Evolutionary conservation across 495 filamentous ascomycete genomes (phyloP).

Genomic region (Chaetomidium leptoderma): DNA sequence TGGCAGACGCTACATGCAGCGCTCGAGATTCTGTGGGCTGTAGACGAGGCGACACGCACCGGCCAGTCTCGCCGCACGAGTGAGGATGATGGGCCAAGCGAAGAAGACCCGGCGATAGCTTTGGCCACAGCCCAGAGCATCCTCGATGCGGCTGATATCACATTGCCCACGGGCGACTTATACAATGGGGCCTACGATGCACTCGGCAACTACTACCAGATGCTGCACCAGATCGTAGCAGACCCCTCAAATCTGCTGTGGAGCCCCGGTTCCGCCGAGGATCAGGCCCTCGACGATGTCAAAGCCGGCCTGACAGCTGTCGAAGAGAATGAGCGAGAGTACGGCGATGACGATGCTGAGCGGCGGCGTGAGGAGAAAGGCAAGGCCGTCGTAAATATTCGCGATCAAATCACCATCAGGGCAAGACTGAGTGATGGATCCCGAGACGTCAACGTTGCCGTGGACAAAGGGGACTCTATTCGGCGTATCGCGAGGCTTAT

Average conservation of each 20-base stretch:
- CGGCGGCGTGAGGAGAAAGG: conserved; percentile 64
- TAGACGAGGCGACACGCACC: conserved; percentile 25
- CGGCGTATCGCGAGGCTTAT: conserved; percentile 58
- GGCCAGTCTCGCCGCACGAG: conserved; percentile 22
- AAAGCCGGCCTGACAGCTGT: conserved; percentile 44
- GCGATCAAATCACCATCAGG: conserved; percentile 56
- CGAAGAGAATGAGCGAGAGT: conserved; percentile 41
- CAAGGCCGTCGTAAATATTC: conserved; percentile 46
- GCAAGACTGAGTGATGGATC: conserved; percentile 68
- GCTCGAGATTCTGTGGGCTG: conserved; percentile 57
- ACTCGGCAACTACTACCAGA: conserved; percentile 66
- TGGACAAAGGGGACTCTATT: conserved; percentile 60
- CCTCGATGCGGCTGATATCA: conserved; percentile 72
- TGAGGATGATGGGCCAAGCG: conserved; percentile 24
- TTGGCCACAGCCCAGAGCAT: conserved; percentile 72
- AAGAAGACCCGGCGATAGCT: conserved; percentile 24
- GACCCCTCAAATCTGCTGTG: conserved; percentile 67
- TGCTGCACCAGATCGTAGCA: conserved; percentile 71
- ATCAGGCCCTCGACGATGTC: conserved; percentile 38
- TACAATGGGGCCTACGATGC: conserved; percentile 75
- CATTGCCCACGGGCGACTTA: conserved; percentile 69
- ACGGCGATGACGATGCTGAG: conserved; percentile 49
- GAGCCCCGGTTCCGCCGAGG: conserved; percentile 29
- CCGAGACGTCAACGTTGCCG: conserved; percentile 57
- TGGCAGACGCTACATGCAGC: conserved; percentile 71